phyloP scores from a whole-genome alignment of 257 asterid genomes.

The Eucommia ulmoides region DNA sequence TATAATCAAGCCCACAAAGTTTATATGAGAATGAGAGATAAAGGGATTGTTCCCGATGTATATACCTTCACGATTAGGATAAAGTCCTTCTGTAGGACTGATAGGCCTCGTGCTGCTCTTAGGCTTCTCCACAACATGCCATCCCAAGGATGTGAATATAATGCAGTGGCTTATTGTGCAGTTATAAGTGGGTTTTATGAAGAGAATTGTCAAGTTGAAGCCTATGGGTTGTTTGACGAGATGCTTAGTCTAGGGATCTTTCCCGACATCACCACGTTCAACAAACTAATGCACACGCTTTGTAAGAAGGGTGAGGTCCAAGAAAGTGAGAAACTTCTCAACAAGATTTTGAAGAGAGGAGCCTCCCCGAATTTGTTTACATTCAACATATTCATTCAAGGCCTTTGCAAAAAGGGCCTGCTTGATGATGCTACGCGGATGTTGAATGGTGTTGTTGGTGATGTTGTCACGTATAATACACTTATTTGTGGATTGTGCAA shows the following conservation, averaged over 20 bases:
- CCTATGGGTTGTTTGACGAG: conserved; percentile 48
- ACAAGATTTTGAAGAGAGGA: conserved; percentile 72
- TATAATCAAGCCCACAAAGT: conserved; percentile 78
- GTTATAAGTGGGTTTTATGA: conserved; percentile 71
- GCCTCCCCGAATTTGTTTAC: conserved; percentile 68
- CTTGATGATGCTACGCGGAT: conserved; percentile 47
- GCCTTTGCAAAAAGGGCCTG: conserved; percentile 60
- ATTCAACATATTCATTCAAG: conserved; percentile 65
- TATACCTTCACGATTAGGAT: conserved; percentile 74
- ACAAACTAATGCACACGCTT: conserved; percentile 58
- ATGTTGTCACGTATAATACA: conserved; percentile 73
- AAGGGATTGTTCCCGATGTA: conserved; percentile 61
- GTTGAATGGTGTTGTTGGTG: conserved; percentile 48
- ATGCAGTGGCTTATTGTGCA: conserved; percentile 71
- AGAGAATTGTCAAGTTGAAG: conserved; percentile 34
- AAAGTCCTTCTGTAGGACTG: conserved; percentile 75
- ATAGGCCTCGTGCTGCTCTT: conserved; percentile 66
- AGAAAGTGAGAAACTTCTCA: conserved; percentile 64
- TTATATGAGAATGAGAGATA: conserved; percentile 77
- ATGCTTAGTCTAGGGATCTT: conserved; percentile 55
- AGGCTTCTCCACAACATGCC: conserved; percentile 86
- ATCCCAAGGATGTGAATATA: conserved; percentile 54
- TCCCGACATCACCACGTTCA: conserved; percentile 62
- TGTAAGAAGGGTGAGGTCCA: conserved; percentile 64
- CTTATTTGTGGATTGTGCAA: conserved; percentile 77